A percentile compares a stretch with the other conserved stretches of the same genome.
These are phyloP conservation scores for Fragosphaeria purpurea DNA, from an alignment of 2,329 filamentous ascomycete genomes.

Conservation along the genomic window DNA sequence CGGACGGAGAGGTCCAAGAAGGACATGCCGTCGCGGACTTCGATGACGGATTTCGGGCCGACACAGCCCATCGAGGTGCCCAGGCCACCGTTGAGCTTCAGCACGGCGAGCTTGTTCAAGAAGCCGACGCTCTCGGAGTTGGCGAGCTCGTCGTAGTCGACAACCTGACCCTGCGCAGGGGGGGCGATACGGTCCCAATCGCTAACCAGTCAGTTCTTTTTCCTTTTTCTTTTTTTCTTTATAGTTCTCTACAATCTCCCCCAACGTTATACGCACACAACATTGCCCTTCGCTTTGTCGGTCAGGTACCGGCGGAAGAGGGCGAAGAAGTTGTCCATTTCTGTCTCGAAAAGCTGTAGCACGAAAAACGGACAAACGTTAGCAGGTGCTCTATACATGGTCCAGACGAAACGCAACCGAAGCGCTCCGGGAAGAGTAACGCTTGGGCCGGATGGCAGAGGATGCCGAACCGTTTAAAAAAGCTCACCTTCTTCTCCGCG, in stretches of 20 bases:
- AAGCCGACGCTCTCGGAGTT: conserved; percentile 88
- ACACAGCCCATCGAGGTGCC: conserved; percentile 99
- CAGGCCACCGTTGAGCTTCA: conserved; percentile 98
- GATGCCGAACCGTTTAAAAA: neutral
- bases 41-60: conserved; percentile 97
- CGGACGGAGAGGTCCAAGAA: conserved; percentile 98
- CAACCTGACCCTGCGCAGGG: conserved; percentile 85
- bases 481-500: conserved; percentile 65
- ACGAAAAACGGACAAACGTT: neutral
- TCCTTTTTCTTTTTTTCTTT: neutral
- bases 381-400: conserved; percentile 9
- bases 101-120: conserved; percentile 92
- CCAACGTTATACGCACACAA: conserved; percentile 45
- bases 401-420: neutral
- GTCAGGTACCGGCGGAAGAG: conserved; percentile 97
- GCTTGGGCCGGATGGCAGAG: no score
- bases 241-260: no score
- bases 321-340: conserved; percentile 99
- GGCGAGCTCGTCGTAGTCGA: conserved; percentile 84
- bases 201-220: conserved; percentile 32
- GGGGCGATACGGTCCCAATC: conserved; percentile 97
- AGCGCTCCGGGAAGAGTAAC: neutral
- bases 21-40: conserved; percentile 99
- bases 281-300: conserved; percentile 97
- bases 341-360: conserved; percentile 79